Percentiles rank a stretch among this genome's conserved stretches.
These are phyloP conservation scores for Aspergillus floridensis DNA, from an alignment of 2,329 filamentous ascomycete genomes.

Conservation along the genomic window DNA sequence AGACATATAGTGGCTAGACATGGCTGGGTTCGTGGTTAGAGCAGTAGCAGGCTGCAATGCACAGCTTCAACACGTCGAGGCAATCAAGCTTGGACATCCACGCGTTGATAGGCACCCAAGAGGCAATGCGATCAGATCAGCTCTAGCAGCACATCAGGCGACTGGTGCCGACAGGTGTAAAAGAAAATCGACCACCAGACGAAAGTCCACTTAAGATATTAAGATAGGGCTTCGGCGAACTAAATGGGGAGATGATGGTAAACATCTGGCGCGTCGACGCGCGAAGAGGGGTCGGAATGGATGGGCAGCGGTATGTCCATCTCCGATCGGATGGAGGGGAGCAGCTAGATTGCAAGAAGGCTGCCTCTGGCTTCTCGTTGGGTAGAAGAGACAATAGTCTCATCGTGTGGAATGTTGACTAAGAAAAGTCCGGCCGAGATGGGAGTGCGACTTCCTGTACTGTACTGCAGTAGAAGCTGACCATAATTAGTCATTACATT, in stretches of 20 bases:
- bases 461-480: background rate
- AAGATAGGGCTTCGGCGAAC: slow-evolving; percentile 1
- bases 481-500: background rate
- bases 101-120: background rate
- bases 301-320: slow-evolving; percentile 11
- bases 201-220: background rate
- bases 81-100: slow-evolving; percentile 1
- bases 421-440: background rate
- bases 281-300: slow-evolving; percentile 21
- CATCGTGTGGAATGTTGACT: slow-evolving; percentile 2
- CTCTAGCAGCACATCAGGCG: background rate
- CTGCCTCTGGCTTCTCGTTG: slow-evolving; percentile 1
- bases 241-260: slow-evolving; percentile 11
- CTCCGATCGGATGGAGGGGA: background rate
- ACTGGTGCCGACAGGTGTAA: background rate
- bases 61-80: slow-evolving; percentile 1
- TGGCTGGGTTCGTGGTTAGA: background rate
- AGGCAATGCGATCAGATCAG: background rate
- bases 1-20: slow-evolving; percentile 11
- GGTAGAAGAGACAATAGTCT: background rate
- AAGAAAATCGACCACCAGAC: slow-evolving; percentile 4
- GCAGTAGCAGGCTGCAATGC: slow-evolving; percentile 2
- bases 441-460: background rate
- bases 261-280: slow-evolving; percentile 22
- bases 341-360: background rate